Evolutionary conservation across 1,284 basidiomycete species (phyloP).

Genomic region (Tremellales sp.): DNA sequence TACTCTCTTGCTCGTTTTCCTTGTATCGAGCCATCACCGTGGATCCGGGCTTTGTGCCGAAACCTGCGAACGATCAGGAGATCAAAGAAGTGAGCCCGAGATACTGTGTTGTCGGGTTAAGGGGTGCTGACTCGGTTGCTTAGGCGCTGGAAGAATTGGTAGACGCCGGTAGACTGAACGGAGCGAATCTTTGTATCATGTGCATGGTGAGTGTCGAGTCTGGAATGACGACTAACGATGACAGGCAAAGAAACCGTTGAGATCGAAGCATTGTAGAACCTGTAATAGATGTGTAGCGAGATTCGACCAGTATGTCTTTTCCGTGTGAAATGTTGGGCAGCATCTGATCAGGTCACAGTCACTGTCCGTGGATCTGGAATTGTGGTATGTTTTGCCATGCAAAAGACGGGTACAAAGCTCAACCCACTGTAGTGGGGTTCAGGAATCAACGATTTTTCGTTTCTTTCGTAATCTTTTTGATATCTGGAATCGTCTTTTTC

Average conservation of each 20-base stretch:
- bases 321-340: neutral
- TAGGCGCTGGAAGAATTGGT: slow-evolving; percentile 87
- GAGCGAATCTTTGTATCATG: slow-evolving; percentile 90
- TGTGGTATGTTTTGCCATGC: slow-evolving; percentile 62
- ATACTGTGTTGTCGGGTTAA: neutral
- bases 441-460: slow-evolving; percentile 95
- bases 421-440: slow-evolving; percentile 67
- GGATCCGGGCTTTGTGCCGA: slow-evolving; percentile 86
- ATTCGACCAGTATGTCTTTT: slow-evolving; percentile 74
- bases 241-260: slow-evolving; percentile 79
- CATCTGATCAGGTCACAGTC: slow-evolving; percentile 53
- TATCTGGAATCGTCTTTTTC: slow-evolving; percentile 73
- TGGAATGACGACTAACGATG: neutral
- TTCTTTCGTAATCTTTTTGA: slow-evolving; percentile 78
- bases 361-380: slow-evolving; percentile 99
- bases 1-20: slow-evolving; percentile 75
- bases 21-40: slow-evolving; percentile 84
- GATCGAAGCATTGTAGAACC: slow-evolving; percentile 91
- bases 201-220: slow-evolving; percentile 62
- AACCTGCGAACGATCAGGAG: slow-evolving; percentile 69
- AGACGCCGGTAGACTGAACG: slow-evolving; percentile 80
- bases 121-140: neutral
- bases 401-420: neutral
- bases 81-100: slow-evolving; percentile 61
- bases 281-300: slow-evolving; percentile 87